Evolutionary conservation across 768 basidiomycete species (phyloP).

Genomic region (Suillus spraguei): DNA sequence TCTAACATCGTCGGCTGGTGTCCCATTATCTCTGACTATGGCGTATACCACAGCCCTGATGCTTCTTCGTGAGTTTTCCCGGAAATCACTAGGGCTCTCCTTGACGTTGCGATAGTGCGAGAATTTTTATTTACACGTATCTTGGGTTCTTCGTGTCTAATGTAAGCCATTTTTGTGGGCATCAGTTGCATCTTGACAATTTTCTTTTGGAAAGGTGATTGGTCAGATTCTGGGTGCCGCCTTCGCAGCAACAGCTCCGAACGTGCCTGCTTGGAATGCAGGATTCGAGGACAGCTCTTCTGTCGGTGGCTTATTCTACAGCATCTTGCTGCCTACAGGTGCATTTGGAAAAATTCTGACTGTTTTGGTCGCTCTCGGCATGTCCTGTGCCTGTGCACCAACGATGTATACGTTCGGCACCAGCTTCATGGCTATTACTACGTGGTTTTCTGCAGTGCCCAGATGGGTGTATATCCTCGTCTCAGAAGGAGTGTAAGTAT

Average conservation of each 20-base stretch:
- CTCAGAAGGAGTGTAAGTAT: neutral
- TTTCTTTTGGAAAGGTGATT: neutral
- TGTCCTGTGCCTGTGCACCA: neutral
- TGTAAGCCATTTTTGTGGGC: neutral
- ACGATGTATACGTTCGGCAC: neutral
- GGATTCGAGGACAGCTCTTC: neutral
- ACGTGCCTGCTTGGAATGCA: neutral
- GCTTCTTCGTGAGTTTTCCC: neutral
- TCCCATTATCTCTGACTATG: neutral
- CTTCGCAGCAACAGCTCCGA: neutral
- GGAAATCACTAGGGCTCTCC: neutral
- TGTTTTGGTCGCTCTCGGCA: neutral
- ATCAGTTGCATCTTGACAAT: neutral
- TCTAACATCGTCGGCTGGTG: neutral
- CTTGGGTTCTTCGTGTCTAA: constrained; percentile 1
- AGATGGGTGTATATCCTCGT: neutral
- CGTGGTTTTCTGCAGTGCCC: neutral
- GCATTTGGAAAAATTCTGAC: neutral
- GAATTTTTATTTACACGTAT: neutral
- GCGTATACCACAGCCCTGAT: neutral
- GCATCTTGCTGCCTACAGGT: neutral
- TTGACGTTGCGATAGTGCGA: neutral
- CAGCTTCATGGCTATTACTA: neutral
- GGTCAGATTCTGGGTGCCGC: neutral
- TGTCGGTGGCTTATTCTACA: neutral